Base-by-base conservation (phyloP, 2,329 filamentous ascomycete genomes). In the Ceratocystis harringtonii region DNA sequence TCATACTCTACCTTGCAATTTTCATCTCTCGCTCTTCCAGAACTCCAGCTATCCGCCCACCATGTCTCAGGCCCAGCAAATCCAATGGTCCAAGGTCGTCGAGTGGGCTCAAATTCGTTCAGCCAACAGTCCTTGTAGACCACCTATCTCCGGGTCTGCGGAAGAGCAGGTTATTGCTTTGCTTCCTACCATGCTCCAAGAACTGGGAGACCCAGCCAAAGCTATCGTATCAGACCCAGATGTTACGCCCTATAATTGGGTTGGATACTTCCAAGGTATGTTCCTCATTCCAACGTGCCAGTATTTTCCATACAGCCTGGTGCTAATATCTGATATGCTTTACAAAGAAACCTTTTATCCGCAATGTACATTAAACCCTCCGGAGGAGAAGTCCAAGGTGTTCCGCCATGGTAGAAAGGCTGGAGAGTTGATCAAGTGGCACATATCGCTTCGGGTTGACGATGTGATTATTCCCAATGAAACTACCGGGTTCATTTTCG, bases 401-500 rank as follows among this genome's bases (percentile, higher is more conserved):
- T 5, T 58, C 15, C 48, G 50, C 4, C 63, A 64, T 25, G 63
- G 63, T 7, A 36, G 17, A n/a, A 64, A 64, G 36, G 55, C 44
- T 5, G 63, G 63, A 52, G 25, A 48, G 15, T 1, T 64, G 15
- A 12, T n/a, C 7, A 64, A 64, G 43, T 64, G 63, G 63, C 43
- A 12, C 32, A 28, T 25, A 7, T 55, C 44, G 3, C 44, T 65
- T 22, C 57, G 10, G 6, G 8, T 60, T 30, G 60, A 55, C 10
- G 22, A 17, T 19, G 22, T 1, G 2, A 17, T 5, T 3, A 76
- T 73, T 57, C 72, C 70, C 5, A 66, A 69, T 10, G 62, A 67
- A 71, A 75, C 74, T 19, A 76, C 75, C 61, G 77, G 77, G 28
- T 69, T 72, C 12, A 67, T 70, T 0, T 60, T 68, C 5, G 71